A percentile compares a stretch with the other conserved stretches of the same genome.
phyloP scores from a whole-genome alignment of 202 grass and related monocot genomes.

The Musa balbisiana region DNA sequence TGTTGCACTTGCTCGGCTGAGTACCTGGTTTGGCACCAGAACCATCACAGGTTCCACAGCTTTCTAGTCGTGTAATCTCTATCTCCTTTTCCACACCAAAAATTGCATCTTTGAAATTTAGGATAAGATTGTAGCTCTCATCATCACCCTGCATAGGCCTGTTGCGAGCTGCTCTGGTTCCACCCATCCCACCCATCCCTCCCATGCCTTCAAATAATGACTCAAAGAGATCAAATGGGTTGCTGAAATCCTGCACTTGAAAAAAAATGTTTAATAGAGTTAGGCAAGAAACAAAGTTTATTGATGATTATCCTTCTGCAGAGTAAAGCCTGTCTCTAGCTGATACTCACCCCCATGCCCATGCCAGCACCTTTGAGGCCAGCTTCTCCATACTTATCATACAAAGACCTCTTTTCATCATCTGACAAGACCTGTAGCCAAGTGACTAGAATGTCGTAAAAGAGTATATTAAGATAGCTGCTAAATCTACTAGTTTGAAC shows the following conservation, averaged over 20 bases:
- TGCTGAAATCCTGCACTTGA: conserved; percentile 68
- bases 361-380: conserved; percentile 90
- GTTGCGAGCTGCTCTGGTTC: conserved; percentile 62
- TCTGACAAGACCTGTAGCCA: conserved; percentile 72
- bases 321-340: background rate
- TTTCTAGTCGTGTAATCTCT: conserved; percentile 70
- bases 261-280: conserved; percentile 14
- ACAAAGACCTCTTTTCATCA: conserved; percentile 86
- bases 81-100: conserved; percentile 99
- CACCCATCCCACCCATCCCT: conserved; percentile 75
- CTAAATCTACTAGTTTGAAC: background rate
- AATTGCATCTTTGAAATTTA: conserved; percentile 91
- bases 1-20: conserved; percentile 61
- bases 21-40: conserved; percentile 82
- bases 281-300: conserved; percentile 8
- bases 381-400: conserved; percentile 98
- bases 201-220: conserved; percentile 93
- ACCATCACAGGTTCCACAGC: conserved; percentile 73
- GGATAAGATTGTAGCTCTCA: conserved; percentile 72
- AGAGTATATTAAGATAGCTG: background rate
- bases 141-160: conserved; percentile 87
- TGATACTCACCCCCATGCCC: conserved; percentile 70
- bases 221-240: conserved; percentile 93
- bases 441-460: background rate
- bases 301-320: background rate